These are phyloP conservation scores for Dioszegia hungarica DNA, from an alignment of 768 basidiomycete genomes.

Conservation along the genomic window DNA sequence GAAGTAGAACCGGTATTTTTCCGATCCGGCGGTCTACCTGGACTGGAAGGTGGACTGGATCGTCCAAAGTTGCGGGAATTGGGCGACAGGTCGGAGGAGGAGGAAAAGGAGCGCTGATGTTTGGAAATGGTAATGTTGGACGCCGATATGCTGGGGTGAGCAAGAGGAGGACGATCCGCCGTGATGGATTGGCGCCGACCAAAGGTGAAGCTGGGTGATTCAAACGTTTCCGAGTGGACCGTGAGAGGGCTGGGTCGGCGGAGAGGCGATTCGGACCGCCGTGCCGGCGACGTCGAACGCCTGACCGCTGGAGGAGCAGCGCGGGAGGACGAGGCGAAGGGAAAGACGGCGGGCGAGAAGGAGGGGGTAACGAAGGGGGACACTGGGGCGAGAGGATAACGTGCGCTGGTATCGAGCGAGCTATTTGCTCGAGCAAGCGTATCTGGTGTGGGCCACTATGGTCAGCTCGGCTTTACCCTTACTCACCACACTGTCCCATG, in stretches of 20 bases:
- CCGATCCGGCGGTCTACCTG: neutral
- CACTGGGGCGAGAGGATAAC: slow-evolving; percentile 20
- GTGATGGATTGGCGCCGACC: slow-evolving; percentile 21
- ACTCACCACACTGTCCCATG: slow-evolving; percentile 44
- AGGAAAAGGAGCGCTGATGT: slow-evolving; percentile 26
- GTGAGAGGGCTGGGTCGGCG: neutral
- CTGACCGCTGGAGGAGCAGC: neutral
- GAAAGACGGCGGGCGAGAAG: slow-evolving; percentile 33
- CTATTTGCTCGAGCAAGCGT: neutral
- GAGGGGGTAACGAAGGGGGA: slow-evolving; percentile 38
- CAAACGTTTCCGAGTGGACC: neutral
- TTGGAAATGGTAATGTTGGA: slow-evolving; percentile 16
- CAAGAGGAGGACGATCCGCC: slow-evolving; percentile 10
- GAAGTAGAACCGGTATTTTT: neutral
- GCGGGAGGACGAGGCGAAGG: slow-evolving; percentile 19
- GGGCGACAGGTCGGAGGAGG: slow-evolving; percentile 23
- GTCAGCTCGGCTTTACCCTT: neutral
- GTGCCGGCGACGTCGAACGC: slow-evolving; percentile 10
- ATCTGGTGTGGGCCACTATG: slow-evolving; percentile 33
- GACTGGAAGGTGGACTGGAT: slow-evolving; percentile 17
- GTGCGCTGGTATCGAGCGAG: slow-evolving; percentile 18
- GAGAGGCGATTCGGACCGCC: neutral
- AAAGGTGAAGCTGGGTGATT: neutral
- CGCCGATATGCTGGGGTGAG: slow-evolving; percentile 12
- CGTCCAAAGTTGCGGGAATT: neutral